A percentile compares a stretch with the other conserved stretches of the same genome.
Conservation (phyloP, 805 yeast genomes). For the Starmerella cellae region DNA sequence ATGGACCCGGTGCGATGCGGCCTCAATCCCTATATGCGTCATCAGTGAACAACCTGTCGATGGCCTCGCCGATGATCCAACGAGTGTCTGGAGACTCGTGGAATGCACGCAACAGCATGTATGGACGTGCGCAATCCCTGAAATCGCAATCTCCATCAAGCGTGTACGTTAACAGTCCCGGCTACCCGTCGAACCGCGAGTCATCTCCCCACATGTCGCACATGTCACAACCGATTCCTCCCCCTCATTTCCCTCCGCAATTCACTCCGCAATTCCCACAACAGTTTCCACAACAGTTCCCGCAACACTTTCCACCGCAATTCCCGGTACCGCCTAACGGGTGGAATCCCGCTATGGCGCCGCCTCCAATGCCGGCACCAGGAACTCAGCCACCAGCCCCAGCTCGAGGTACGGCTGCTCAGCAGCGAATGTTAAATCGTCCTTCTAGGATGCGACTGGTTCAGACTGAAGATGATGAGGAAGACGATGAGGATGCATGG, state of each 20-base stretch:
- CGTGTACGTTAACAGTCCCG: neutral
- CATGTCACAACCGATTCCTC: neutral
- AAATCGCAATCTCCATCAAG: neutral
- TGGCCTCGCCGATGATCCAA: neutral
- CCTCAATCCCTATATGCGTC: neutral
- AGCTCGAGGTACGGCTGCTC: neutral
- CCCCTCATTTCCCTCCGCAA: neutral
- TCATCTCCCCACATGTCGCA: neutral
- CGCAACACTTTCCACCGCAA: neutral
- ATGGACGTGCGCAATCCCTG: conserved; percentile 8
- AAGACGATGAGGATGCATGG: conserved; percentile 19
- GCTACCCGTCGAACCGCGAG: neutral
- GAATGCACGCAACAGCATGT: neutral
- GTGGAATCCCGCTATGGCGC: neutral
- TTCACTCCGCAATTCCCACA: no score
- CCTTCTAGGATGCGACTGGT: conserved; percentile 21
- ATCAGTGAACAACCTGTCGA: neutral
- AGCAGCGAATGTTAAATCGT: conserved; percentile 5
- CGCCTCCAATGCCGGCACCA: neutral
- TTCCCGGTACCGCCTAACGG: neutral
- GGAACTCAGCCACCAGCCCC: neutral
- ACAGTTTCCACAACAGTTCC: no score
- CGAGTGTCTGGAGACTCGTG: neutral
- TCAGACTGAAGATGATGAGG: conserved; percentile 7
- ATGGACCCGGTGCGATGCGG: neutral